phyloP scores from a whole-genome alignment of 2,329 filamentous ascomycete genomes.

The Sarocladiaceae sp. region DNA sequence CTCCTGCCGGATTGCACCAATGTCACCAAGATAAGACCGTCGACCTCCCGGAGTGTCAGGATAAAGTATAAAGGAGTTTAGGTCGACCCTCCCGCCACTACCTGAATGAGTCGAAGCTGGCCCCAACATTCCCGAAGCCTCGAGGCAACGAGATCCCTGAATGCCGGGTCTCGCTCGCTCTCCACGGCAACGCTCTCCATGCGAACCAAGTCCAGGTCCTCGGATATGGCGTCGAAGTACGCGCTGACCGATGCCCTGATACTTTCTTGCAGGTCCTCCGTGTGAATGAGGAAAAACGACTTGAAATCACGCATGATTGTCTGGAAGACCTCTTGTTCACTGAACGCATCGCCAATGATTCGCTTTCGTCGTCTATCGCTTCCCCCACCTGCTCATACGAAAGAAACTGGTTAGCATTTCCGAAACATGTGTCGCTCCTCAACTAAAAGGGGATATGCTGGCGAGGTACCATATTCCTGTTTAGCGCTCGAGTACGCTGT shows the following conservation, averaged over 20 bases:
- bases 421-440: not conserved
- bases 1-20: too few relatives aligned
- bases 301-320: constrained; percentile 2
- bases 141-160: constrained; percentile 2
- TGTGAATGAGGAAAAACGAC: not conserved
- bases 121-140: not conserved
- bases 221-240: not conserved
- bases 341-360: constrained; percentile 7
- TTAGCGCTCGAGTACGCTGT: constrained; percentile 24
- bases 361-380: constrained; percentile 6
- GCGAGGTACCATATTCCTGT: constrained; percentile 23
- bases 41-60: too few relatives aligned
- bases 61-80: not conserved
- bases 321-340: constrained; percentile 1
- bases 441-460: constrained; percentile 1
- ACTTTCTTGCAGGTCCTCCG: not conserved
- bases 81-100: not conserved
- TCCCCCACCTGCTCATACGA: constrained; percentile 1
- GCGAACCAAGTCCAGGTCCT: constrained; percentile 8
- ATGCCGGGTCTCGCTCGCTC: constrained; percentile 9
- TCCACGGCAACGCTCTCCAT: constrained; percentile 7
- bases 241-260: not conserved
- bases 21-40: too few relatives aligned
- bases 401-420: not conserved
- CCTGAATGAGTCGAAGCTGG: not conserved